Evolutionary conservation across 352 stramenopile genomes (phyloP).

Genomic region (Aphanomyces stellatus): DNA sequence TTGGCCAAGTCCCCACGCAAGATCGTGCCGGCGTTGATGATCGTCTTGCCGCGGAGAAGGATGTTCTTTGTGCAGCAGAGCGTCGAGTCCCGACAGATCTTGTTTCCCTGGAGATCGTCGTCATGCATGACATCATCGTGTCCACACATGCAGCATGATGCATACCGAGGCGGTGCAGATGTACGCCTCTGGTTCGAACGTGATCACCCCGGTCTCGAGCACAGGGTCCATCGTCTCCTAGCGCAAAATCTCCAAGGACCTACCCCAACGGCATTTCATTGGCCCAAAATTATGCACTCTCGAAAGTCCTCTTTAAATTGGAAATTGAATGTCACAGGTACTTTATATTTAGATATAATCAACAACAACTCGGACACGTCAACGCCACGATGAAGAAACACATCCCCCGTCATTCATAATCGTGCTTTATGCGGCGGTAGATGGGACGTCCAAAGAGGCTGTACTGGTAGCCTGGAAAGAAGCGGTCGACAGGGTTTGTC

Average conservation of each 20-base stretch:
- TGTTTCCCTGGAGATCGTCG: constrained; percentile 39
- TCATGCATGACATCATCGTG: neutral
- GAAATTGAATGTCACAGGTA: neutral
- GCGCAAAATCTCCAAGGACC: too few relatives aligned
- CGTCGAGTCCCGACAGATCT: constrained; percentile 55
- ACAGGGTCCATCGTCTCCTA: constrained; percentile 46
- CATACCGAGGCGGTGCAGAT: constrained; percentile 51
- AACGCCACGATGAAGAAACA: too few relatives aligned
- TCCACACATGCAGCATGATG: too few relatives aligned
- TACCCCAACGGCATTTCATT: too few relatives aligned
- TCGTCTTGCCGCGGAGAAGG: constrained; percentile 69
- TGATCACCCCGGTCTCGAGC: constrained; percentile 38
- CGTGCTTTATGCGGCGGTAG: neutral
- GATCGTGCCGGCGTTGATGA: constrained; percentile 59
- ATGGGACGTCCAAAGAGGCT: constrained; percentile 6
- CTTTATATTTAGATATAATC: neutral
- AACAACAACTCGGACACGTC: neutral
- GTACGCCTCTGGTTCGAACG: constrained; percentile 48
- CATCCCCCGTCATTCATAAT: too few relatives aligned
- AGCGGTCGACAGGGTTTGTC: constrained; percentile 17
- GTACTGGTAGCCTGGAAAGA: constrained; percentile 19
- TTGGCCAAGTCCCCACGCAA: constrained; percentile 76
- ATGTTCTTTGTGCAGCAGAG: constrained; percentile 62
- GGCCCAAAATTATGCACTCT: too few relatives aligned
- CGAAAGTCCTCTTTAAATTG: neutral